Evolutionary conservation across 768 basidiomycete genomes (phyloP).

Genomic region (Cantharellus cinnabarinus): DNA sequence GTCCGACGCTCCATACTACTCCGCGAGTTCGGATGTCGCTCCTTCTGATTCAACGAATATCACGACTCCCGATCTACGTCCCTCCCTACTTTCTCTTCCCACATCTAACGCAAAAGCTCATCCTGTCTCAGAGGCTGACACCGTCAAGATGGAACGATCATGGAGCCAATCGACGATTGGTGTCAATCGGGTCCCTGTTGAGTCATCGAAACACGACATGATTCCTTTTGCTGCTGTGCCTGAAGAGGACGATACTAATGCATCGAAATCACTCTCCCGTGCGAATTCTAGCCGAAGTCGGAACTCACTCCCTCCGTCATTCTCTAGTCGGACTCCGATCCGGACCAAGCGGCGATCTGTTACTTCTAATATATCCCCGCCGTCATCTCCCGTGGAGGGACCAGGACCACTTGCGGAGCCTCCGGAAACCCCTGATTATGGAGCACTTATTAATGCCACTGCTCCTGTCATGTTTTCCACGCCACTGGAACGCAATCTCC

Average conservation of each 20-base stretch:
- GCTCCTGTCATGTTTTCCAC: conserved; percentile 79
- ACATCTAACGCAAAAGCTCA: too few relatives aligned
- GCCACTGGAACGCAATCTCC: conserved; percentile 52
- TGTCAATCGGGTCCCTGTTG: background rate
- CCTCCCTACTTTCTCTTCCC: background rate
- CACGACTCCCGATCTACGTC: background rate
- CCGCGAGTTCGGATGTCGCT: conserved; percentile 4
- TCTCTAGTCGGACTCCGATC: conserved; percentile 71
- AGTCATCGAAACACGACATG: background rate
- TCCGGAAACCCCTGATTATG: conserved; percentile 21
- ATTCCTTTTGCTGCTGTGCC: conserved; percentile 5
- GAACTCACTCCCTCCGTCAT: conserved; percentile 24
- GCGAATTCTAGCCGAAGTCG: background rate
- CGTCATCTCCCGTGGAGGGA: conserved; percentile 8
- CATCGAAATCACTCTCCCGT: conserved; percentile 1
- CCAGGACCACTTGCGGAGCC: conserved; percentile 10
- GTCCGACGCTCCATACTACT: background rate
- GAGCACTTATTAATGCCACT: conserved; percentile 23
- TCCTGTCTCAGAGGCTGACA: too few relatives aligned
- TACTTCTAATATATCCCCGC: conserved; percentile 35
- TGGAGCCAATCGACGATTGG: background rate
- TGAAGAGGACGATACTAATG: conserved; percentile 2
- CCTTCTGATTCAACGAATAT: background rate
- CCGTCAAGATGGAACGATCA: background rate
- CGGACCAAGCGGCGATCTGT: conserved; percentile 92